phyloP scores from a whole-genome alignment of 371 early-diverging fungal genomes.

The Actinomortierella wolfii region DNA sequence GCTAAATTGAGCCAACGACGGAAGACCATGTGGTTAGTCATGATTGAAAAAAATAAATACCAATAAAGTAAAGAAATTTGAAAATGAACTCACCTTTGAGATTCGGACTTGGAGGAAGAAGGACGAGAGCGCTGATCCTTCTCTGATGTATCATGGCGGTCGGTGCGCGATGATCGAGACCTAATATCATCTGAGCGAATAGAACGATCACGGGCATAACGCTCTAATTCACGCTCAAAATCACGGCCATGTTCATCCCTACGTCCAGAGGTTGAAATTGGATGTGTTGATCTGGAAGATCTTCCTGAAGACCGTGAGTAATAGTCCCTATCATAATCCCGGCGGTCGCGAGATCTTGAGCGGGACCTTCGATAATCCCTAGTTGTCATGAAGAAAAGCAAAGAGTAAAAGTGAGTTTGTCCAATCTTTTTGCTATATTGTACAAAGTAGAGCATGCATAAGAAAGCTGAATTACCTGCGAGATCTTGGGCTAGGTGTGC shows the following conservation, averaged over 20 bases:
- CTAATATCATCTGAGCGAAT: conserved; percentile 23
- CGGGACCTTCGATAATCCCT: conserved; percentile 29
- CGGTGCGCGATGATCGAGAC: too few species aligned
- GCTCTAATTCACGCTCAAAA: conserved; percentile 42
- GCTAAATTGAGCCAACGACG: too few species aligned
- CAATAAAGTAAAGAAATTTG: too few species aligned
- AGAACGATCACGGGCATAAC: conserved; percentile 34
- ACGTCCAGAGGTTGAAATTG: conserved; percentile 41
- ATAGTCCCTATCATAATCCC: conserved; percentile 28
- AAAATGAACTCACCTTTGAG: too few species aligned
- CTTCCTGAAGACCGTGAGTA: conserved; percentile 26
- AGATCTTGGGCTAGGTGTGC: conserved; percentile 36
- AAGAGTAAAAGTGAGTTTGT: conserved; percentile 1
- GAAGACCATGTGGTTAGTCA: too few species aligned
- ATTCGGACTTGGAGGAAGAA: too few species aligned
- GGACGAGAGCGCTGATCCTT: too few species aligned
- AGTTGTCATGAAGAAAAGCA: background rate
- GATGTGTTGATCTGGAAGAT: conserved; percentile 25
- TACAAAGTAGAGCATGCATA: background rate
- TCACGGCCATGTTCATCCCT: conserved; percentile 26
- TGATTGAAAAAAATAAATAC: too few species aligned
- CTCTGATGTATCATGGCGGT: too few species aligned
- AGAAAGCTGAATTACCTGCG: conserved; percentile 18
- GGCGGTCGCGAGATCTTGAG: conserved; percentile 18
- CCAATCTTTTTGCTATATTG: too few species aligned